Evolutionary conservation across 345 rosid genomes (phyloP).

Genomic region (Euclidium syriacum): DNA sequence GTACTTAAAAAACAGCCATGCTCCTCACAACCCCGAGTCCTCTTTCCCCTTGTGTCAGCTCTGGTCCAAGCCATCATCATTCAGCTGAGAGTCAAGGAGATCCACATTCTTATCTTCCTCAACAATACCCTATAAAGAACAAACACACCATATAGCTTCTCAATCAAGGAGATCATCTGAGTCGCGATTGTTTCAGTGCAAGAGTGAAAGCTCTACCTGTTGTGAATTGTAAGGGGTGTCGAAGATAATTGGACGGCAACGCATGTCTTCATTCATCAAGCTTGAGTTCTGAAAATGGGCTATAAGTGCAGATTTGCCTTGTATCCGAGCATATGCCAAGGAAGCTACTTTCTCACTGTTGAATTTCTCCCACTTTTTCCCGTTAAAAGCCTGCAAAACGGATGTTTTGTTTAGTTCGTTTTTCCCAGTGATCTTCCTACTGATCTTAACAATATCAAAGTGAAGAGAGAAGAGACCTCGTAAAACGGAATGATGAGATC

Average conservation of each 20-base stretch:
- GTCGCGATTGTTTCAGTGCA: background rate
- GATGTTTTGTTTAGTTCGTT: background rate
- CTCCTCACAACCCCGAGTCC: conserved; percentile 10
- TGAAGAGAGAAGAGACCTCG: conserved; percentile 40
- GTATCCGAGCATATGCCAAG: conserved; percentile 79
- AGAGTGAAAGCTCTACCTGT: conserved; percentile 32
- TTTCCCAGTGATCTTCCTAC: background rate
- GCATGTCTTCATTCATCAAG: conserved; percentile 85
- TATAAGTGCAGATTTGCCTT: conserved; percentile 74
- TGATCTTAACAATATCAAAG: background rate
- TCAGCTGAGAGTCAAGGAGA: conserved; percentile 16
- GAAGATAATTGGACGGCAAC: conserved; percentile 79
- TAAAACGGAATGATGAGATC: conserved; percentile 68
- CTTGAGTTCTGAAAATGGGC: conserved; percentile 86
- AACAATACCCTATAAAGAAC: conserved; percentile 2
- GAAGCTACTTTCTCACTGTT: conserved; percentile 92
- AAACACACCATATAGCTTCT: background rate
- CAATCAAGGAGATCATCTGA: background rate
- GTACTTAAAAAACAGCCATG: background rate
- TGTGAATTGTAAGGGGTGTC: conserved; percentile 53
- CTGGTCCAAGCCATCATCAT: conserved; percentile 18
- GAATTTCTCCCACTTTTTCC: conserved; percentile 90
- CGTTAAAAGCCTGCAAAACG: conserved; percentile 61
- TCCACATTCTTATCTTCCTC: conserved; percentile 23
- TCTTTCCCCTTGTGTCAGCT: conserved; percentile 23